phyloP scores from a whole-genome alignment of 306 rosid species.

The Begonia fuchsioides region DNA sequence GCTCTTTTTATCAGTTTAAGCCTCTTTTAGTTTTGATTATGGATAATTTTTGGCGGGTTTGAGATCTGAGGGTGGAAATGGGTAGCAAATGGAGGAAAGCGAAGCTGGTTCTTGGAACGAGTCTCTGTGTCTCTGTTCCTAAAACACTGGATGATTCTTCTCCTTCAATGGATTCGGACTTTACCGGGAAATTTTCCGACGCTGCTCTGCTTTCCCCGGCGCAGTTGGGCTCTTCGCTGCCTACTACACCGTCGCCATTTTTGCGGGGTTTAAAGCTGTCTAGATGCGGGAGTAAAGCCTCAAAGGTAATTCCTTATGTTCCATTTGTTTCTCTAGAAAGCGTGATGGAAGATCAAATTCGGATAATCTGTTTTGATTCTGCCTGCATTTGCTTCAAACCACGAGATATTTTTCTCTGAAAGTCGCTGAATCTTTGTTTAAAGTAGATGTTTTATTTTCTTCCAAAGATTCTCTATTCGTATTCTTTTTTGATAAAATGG shows the following conservation, averaged over 20 bases:
- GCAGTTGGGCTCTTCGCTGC: slow-evolving; percentile 34
- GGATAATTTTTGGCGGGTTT: slow-evolving; percentile 7
- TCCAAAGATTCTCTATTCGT: too few relatives aligned
- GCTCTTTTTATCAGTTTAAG: background rate
- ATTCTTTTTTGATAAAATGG: too few relatives aligned
- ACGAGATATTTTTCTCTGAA: too few relatives aligned
- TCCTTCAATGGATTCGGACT: slow-evolving; percentile 26
- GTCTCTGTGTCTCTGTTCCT: slow-evolving; percentile 72
- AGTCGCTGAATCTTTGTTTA: too few relatives aligned
- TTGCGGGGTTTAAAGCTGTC: slow-evolving; percentile 29
- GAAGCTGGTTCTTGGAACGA: slow-evolving; percentile 66
- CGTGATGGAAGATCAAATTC: background rate
- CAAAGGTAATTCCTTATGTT: slow-evolving; percentile 26
- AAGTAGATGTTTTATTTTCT: too few relatives aligned
- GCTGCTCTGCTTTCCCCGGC: slow-evolving; percentile 77
- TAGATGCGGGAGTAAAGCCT: slow-evolving; percentile 31
- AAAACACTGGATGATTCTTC: slow-evolving; percentile 53
- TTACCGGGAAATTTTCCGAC: slow-evolving; percentile 56
- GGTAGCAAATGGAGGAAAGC: slow-evolving; percentile 96
- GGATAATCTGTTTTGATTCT: background rate
- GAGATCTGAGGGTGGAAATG: slow-evolving; percentile 38
- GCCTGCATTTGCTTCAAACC: too few relatives aligned
- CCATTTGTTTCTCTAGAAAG: background rate
- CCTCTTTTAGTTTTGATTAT: slow-evolving; percentile 8
- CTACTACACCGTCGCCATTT: slow-evolving; percentile 30